Percentiles rank a stretch among this genome's conserved stretches.
These are phyloP conservation scores for Aspergillus hortae DNA, from an alignment of 2,329 filamentous ascomycete genomes.

Conservation along the genomic window DNA sequence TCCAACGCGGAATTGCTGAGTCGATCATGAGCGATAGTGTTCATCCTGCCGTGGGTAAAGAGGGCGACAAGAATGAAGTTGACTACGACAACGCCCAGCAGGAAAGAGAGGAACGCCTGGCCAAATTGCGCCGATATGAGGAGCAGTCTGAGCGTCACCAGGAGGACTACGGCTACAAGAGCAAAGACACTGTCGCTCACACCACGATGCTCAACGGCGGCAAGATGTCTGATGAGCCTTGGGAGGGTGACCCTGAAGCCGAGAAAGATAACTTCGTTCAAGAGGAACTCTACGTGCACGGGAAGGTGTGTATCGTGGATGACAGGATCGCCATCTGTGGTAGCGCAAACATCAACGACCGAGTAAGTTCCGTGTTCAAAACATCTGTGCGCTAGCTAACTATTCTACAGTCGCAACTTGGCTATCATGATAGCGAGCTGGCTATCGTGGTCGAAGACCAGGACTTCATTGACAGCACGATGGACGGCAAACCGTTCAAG, in stretches of 20 bases:
- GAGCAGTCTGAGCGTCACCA: slow-evolving; percentile 17
- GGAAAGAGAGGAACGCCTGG: slow-evolving; percentile 44
- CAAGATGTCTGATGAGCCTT: slow-evolving; percentile 65
- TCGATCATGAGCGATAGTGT: slow-evolving; percentile 78
- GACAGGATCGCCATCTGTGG: slow-evolving; percentile 80
- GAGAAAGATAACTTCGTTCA: slow-evolving; percentile 90
- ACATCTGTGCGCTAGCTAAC: slow-evolving; percentile 2
- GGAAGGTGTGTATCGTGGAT: slow-evolving; percentile 79
- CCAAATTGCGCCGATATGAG: slow-evolving; percentile 27
- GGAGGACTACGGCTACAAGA: slow-evolving; percentile 20
- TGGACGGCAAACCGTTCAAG: slow-evolving; percentile 69
- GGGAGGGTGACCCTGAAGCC: slow-evolving; percentile 69
- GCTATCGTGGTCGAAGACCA: slow-evolving; percentile 84
- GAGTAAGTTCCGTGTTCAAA: slow-evolving; percentile 33
- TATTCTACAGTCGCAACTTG: slow-evolving; percentile 63
- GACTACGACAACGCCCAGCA: slow-evolving; percentile 33
- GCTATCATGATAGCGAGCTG: slow-evolving; percentile 81
- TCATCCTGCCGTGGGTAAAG: slow-evolving; percentile 44
- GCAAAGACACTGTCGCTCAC: slow-evolving; percentile 63
- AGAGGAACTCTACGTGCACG: slow-evolving; percentile 94
- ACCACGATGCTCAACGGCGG: slow-evolving; percentile 73
- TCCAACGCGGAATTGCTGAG: slow-evolving; percentile 83
- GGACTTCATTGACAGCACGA: slow-evolving; percentile 63
- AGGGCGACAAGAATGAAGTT: slow-evolving; percentile 46
- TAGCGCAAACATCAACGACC: slow-evolving; percentile 66